Conservation (phyloP, 2,329 filamentous ascomycete genomes). For the Colletotrichum caudatum region DNA sequence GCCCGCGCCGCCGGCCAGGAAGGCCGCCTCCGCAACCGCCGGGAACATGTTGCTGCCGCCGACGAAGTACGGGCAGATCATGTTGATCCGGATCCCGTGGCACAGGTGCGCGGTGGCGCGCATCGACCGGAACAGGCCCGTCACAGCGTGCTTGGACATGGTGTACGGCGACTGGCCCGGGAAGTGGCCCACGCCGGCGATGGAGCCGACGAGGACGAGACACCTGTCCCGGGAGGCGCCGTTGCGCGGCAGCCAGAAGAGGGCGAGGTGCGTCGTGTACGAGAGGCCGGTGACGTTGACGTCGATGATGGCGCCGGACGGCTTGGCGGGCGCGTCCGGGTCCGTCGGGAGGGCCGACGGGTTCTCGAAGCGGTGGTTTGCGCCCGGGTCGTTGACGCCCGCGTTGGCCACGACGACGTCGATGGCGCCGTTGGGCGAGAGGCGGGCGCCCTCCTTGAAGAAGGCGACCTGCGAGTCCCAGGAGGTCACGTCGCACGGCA, state of each 20-base stretch:
- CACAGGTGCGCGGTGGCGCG: conserved; percentile 59
- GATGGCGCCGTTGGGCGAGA: conserved; percentile 67
- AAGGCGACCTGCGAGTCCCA: conserved; percentile 74
- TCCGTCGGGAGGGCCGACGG: conserved; percentile 58
- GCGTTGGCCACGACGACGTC: conserved; percentile 76
- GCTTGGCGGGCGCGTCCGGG: conserved; percentile 54
- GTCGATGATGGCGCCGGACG: conserved; percentile 66
- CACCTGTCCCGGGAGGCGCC: conserved; percentile 62
- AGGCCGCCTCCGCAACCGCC: conserved; percentile 56
- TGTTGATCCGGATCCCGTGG: conserved; percentile 70
- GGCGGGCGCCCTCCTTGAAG: conserved; percentile 68
- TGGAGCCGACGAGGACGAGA: conserved; percentile 71
- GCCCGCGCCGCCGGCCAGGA: conserved; percentile 64
- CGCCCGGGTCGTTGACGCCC: conserved; percentile 62
- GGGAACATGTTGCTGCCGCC: conserved; percentile 70
- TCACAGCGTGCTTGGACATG: conserved; percentile 73
- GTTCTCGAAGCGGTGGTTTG: conserved; percentile 58
- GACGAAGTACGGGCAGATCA: conserved; percentile 75
- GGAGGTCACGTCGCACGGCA: conserved; percentile 73
- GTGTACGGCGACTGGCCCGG: conserved; percentile 65
- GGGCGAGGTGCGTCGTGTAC: conserved; percentile 74
- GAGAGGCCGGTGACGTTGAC: conserved; percentile 74
- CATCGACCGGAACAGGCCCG: conserved; percentile 72
- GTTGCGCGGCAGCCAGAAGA: conserved; percentile 68
- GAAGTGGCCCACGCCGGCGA: conserved; percentile 66